A percentile compares a stretch with the other conserved stretches of the same genome.
Conservation (phyloP, 495 filamentous ascomycete species). For the Immersiella caudata region DNA sequence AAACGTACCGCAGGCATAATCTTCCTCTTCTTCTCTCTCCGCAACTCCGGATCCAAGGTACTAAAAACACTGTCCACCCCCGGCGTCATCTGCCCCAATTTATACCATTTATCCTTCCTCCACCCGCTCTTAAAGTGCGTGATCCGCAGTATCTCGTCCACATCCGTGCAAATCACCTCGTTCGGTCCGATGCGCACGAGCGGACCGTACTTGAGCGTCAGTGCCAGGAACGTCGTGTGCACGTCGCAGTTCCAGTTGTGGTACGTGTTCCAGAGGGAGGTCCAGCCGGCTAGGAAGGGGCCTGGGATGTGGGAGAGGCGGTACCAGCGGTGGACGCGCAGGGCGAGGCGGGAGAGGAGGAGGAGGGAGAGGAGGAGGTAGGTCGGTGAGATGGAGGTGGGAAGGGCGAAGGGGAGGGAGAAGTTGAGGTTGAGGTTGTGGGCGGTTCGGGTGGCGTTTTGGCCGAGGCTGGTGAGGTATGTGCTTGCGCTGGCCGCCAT, state of each 20-base stretch:
- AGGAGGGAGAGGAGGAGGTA: no score
- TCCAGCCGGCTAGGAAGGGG: slow-evolving; percentile 25
- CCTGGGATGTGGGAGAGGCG: slow-evolving; percentile 33
- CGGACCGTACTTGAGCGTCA: slow-evolving; percentile 20
- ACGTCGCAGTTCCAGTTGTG: slow-evolving; percentile 22
- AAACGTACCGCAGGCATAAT: slow-evolving; percentile 33
- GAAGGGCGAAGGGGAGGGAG: no score
- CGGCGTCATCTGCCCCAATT: slow-evolving; percentile 42
- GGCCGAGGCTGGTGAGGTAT: no score
- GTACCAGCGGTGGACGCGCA: slow-evolving; percentile 33
- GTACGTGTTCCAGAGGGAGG: slow-evolving; percentile 26
- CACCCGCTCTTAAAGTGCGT: slow-evolving; percentile 43
- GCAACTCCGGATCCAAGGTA: slow-evolving; percentile 30
- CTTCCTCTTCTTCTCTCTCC: slow-evolving; percentile 38
- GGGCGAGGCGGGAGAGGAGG: no score
- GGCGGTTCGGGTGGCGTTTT: no score
- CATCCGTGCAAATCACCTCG: slow-evolving; percentile 39
- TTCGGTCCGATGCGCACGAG: slow-evolving; percentile 36
- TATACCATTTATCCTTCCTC: slow-evolving; percentile 48
- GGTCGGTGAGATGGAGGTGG: no score
- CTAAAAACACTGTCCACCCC: slow-evolving; percentile 44
- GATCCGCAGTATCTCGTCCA: slow-evolving; percentile 46
- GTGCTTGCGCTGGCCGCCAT: no score
- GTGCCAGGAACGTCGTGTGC: not conserved
- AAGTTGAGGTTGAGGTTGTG: no score